Percentiles rank a stretch among this genome's conserved stretches.
Evolutionary conservation across 768 basidiomycete genomes (phyloP).

Genomic region (Hericium coralloides): DNA sequence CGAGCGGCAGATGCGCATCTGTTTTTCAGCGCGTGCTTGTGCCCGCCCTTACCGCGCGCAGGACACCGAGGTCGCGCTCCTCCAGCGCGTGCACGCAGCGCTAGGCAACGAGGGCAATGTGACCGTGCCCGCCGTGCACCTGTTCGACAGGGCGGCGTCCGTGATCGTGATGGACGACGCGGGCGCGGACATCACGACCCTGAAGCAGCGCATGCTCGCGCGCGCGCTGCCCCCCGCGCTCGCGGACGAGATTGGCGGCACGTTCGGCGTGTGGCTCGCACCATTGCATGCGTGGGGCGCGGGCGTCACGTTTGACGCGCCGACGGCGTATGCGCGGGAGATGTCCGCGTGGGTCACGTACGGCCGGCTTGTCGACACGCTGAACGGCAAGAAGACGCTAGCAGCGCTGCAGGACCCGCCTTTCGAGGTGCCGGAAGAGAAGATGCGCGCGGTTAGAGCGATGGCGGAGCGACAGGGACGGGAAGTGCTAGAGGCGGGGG

Average conservation of each 20-base stretch:
- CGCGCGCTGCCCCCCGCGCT: constrained; percentile 16
- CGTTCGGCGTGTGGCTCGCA: constrained; percentile 48
- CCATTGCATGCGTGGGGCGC: constrained; percentile 41
- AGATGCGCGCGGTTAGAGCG: constrained; percentile 26
- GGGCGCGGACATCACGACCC: constrained; percentile 29
- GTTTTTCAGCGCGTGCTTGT: too few species aligned
- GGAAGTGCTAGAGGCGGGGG: constrained; percentile 25
- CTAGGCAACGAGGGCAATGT: constrained; percentile 31
- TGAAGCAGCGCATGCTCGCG: constrained; percentile 34
- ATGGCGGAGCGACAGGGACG: constrained; percentile 23
- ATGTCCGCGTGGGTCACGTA: constrained; percentile 35
- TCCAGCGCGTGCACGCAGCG: constrained; percentile 33
- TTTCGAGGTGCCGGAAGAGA: constrained; percentile 28
- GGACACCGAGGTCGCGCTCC: constrained; percentile 40
- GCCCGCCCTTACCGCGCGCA: constrained; percentile 3
- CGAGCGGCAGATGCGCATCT: constrained; percentile 41
- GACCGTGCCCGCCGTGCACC: constrained; percentile 39
- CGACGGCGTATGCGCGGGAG: constrained; percentile 22
- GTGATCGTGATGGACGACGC: constrained; percentile 59
- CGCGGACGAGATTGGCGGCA: constrained; percentile 38
- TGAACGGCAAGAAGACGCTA: constrained; percentile 6
- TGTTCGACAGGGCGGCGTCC: constrained; percentile 38
- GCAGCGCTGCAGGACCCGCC: constrained; percentile 29
- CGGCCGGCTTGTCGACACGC: constrained; percentile 29
- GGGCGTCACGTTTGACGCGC: constrained; percentile 3